These are phyloP conservation scores for Aspergillus sp. DNA, from an alignment of 2,329 filamentous ascomycete genomes.

Conservation along the genomic window DNA sequence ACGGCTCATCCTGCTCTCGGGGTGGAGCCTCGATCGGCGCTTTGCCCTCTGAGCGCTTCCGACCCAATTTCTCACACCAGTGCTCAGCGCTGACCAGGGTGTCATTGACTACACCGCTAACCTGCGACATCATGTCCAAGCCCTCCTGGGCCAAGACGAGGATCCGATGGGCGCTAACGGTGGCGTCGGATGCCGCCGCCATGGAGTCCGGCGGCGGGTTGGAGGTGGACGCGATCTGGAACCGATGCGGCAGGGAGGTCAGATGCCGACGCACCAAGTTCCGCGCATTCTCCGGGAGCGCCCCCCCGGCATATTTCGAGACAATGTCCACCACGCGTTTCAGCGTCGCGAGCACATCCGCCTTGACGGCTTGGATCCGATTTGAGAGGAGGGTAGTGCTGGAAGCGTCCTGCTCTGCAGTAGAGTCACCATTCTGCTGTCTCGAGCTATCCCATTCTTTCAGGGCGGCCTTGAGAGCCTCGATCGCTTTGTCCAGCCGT, in stretches of 20 bases:
- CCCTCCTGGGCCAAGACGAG: slow-evolving; percentile 86
- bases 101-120: slow-evolving; percentile 82
- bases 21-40: slow-evolving; percentile 6
- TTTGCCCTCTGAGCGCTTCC: slow-evolving; percentile 40
- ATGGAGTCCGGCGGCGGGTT: slow-evolving; percentile 37
- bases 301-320: slow-evolving; percentile 86
- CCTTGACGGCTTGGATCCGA: slow-evolving; percentile 67
- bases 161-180: slow-evolving; percentile 69
- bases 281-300: slow-evolving; percentile 84
- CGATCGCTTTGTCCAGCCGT: slow-evolving; percentile 74
- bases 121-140: slow-evolving; percentile 90
- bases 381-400: slow-evolving; percentile 37
- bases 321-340: slow-evolving; percentile 82
- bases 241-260: slow-evolving; percentile 79
- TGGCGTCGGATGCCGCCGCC: slow-evolving; percentile 47
- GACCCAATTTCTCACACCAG: slow-evolving; percentile 80
- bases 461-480: slow-evolving; percentile 71
- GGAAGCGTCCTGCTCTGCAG: slow-evolving; percentile 21
- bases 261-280: slow-evolving; percentile 81
- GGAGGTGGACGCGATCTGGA: slow-evolving; percentile 68
- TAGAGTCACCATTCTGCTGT: slow-evolving; percentile 28
- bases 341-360: slow-evolving; percentile 74
- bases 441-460: slow-evolving; percentile 73
- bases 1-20: slow-evolving; percentile 20
- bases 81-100: slow-evolving; percentile 88